Conservation (phyloP, 176 grass and related monocot species). For the Hyparrhenia diplandra region DNA sequence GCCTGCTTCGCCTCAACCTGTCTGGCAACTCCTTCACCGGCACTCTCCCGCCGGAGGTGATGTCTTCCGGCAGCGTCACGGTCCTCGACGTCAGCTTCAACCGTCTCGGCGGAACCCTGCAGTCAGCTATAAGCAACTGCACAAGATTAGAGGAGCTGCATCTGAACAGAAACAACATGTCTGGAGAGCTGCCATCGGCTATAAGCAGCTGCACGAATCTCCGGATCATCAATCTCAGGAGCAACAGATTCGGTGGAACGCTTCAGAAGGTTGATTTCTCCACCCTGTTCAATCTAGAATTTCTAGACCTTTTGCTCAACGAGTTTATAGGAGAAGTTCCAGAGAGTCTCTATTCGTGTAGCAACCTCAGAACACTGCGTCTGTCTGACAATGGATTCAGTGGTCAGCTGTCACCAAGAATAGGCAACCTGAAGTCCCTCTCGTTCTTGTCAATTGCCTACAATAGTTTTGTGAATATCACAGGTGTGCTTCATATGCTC, state of each 20-base stretch:
- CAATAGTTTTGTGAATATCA: background rate
- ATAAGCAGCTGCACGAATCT: constrained; percentile 26
- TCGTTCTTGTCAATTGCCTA: constrained; percentile 9
- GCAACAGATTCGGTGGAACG: constrained; percentile 12
- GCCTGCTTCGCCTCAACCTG: constrained; percentile 12
- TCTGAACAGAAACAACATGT: background rate
- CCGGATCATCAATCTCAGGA: background rate
- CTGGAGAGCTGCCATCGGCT: constrained; percentile 16
- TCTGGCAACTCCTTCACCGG: constrained; percentile 21
- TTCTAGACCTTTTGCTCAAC: constrained; percentile 5
- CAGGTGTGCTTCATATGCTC: background rate
- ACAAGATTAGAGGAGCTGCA: constrained; percentile 4
- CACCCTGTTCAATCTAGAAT: background rate
- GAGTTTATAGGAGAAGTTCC: constrained; percentile 17
- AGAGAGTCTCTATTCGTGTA: constrained; percentile 38
- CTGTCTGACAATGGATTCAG: constrained; percentile 1
- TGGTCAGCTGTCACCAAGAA: constrained; percentile 20
- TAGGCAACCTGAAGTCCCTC: constrained; percentile 17
- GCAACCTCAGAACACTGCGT: constrained; percentile 12
- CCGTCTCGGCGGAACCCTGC: background rate
- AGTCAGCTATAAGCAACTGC: too few relatives aligned
- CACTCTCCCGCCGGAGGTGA: background rate
- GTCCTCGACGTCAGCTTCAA: constrained; percentile 26
- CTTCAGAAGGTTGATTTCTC: constrained; percentile 31
- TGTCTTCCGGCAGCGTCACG: background rate